Conservation (phyloP, 345 rosid genomes). For the Mangifera indica region DNA sequence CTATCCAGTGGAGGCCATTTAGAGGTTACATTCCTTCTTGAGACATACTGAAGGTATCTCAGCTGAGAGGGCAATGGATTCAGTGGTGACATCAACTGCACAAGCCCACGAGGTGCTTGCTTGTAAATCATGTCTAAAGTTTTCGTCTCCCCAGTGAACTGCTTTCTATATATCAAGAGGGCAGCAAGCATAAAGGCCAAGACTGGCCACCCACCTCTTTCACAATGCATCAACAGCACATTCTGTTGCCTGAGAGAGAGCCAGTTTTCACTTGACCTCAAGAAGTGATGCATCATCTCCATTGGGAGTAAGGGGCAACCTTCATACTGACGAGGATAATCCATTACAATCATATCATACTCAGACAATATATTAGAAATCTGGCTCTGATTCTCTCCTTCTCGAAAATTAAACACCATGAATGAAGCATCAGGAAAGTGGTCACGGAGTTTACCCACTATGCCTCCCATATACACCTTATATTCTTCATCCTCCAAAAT, state of each 20-base stretch:
- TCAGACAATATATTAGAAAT: slow-evolving; percentile 52
- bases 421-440: slow-evolving; percentile 60
- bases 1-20: slow-evolving; percentile 71
- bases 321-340: slow-evolving; percentile 74
- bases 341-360: slow-evolving; percentile 77
- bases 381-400: slow-evolving; percentile 51
- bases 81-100: slow-evolving; percentile 57
- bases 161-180: slow-evolving; percentile 61
- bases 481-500: slow-evolving; percentile 52
- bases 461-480: slow-evolving; percentile 48
- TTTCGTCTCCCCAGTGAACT: slow-evolving; percentile 57
- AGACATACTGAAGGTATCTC: slow-evolving; percentile 73
- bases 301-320: slow-evolving; percentile 73
- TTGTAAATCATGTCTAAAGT: slow-evolving; percentile 75
- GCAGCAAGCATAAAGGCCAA: slow-evolving; percentile 82
- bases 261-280: slow-evolving; percentile 76
- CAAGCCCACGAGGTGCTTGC: slow-evolving; percentile 69
- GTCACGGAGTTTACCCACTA: slow-evolving; percentile 53
- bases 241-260: slow-evolving; percentile 59
- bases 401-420: slow-evolving; percentile 79
- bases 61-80: slow-evolving; percentile 76
- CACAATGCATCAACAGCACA: slow-evolving; percentile 66
- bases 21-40: slow-evolving; percentile 64
- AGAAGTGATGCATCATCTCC: slow-evolving; percentile 66
- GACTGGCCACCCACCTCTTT: slow-evolving; percentile 74